These are phyloP conservation scores for Petasospora rhodanensis DNA, from an alignment of 1,139 yeast genomes.

Conservation along the genomic window DNA sequence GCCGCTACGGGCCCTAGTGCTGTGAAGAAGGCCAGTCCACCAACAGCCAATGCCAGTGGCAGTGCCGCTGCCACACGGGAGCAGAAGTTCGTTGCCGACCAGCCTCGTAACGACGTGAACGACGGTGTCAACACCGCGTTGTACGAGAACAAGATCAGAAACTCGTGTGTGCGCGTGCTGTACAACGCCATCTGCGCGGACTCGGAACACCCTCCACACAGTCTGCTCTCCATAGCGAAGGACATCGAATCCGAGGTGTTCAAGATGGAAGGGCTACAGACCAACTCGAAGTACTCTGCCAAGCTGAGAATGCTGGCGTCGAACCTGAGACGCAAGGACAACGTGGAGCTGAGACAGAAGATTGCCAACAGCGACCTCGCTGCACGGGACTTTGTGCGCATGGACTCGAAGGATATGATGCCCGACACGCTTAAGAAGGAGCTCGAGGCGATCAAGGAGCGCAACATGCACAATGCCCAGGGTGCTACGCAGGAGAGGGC, in stretches of 20 bases:
- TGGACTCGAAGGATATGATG: slow-evolving; percentile 93
- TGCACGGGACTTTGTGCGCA: slow-evolving; percentile 62
- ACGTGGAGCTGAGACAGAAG: slow-evolving; percentile 74
- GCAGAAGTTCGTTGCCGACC: slow-evolving; percentile 35
- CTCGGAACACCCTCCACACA: slow-evolving; percentile 50
- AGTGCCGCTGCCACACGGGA: slow-evolving; percentile 27
- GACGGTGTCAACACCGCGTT: slow-evolving; percentile 73
- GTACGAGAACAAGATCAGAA: slow-evolving; percentile 74
- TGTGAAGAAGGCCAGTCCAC: slow-evolving; percentile 6
- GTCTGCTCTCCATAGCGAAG: slow-evolving; percentile 59
- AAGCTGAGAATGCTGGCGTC: slow-evolving; percentile 24
- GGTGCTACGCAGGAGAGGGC: slow-evolving; percentile 98
- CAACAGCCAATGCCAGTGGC: no score
- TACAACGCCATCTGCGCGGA: slow-evolving; percentile 89
- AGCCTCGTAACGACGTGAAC: slow-evolving; percentile 70
- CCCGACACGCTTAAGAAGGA: slow-evolving; percentile 85
- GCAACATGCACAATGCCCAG: slow-evolving; percentile 92
- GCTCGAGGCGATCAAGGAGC: slow-evolving; percentile 78
- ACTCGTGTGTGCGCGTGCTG: slow-evolving; percentile 76
- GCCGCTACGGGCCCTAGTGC: no score
- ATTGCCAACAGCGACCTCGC: slow-evolving; percentile 61
- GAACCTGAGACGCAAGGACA: slow-evolving; percentile 80
- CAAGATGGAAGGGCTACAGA: slow-evolving; percentile 50
- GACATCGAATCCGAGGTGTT: slow-evolving; percentile 73
- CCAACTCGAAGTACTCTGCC: slow-evolving; percentile 26